Evolutionary conservation across 108 stramenopile species (phyloP), one percentile per base, ranked within the genome.

Genomic region (Skeletonema potamos): DNA sequence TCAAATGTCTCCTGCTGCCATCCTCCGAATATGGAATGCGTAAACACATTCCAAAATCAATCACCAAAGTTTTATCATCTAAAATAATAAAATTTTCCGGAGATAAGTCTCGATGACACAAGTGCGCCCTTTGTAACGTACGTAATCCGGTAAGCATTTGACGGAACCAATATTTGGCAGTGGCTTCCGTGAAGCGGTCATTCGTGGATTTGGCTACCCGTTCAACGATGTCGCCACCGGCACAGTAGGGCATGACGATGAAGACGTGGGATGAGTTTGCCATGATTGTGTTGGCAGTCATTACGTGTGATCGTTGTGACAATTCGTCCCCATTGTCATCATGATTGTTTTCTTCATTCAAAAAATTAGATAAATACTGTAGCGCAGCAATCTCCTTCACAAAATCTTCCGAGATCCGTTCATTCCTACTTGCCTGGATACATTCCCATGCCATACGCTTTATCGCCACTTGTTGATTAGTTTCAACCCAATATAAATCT

Each of bases 41-140:
- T 56, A 92, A 72, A 65, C 89, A 89, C 92, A 92, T 92, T 28
- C 92, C 92, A 57, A 92, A 82, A 73, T 92, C 92, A 55, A 92
- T 90, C 15, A 92, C 75, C 9, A 92, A 57, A 10, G 86, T 77
- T 6, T 8, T 86, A 41, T 85, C 83, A 51, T 90, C 82, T 22
- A 89, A 51, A 46, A 92, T 76, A 15, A 79, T 58, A 13, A 73
- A 62, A 67, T 92, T 92, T 75, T 92, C 92, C 1, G 89, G 77
- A 6, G 87, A 89, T 70, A 92, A 79, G 54, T 92, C 92, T 54
- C 86, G 74, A 72, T 92, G 92, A 61, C 87, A 89, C 12, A 92
- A 79, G 32, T 81, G 87, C 62, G 76, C 73, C 4, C 62, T 60
- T 55, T 92, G 92, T 37, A 92, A 63, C 56, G 88, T 84, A 41